A percentile compares a stretch with the other conserved stretches of the same genome.
phyloP scores from a whole-genome alignment of 306 rosid species.

The Comarum palustre region DNA sequence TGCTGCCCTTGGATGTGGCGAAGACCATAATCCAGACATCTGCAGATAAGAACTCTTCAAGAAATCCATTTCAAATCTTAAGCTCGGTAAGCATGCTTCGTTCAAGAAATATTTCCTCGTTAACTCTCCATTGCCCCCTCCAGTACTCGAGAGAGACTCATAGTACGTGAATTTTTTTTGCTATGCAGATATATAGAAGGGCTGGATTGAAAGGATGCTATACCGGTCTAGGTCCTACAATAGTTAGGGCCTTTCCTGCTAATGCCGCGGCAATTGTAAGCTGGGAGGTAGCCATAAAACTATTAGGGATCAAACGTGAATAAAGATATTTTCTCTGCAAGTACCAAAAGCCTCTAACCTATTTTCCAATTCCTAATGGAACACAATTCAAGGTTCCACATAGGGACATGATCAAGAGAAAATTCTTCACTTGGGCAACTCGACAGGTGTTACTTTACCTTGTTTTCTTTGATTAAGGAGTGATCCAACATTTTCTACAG shows the following conservation, averaged over 20 bases:
- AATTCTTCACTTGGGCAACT: background rate
- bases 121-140: background rate
- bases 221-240: constrained; percentile 81
- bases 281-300: constrained; percentile 88
- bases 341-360: background rate
- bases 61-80: constrained; percentile 74
- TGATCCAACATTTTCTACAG: background rate
- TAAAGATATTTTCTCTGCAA: constrained; percentile 29
- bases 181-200: constrained; percentile 54
- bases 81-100: constrained; percentile 44
- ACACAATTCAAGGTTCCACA: background rate
- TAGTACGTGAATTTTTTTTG: constrained; percentile 1
- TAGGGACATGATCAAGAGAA: constrained; percentile 2
- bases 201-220: constrained; percentile 84
- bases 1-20: constrained; percentile 89
- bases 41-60: constrained; percentile 43
- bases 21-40: constrained; percentile 89
- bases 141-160: background rate
- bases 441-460: background rate
- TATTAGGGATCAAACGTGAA: constrained; percentile 57
- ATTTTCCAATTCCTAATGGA: background rate
- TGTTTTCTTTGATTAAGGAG: background rate
- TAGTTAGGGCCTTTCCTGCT: constrained; percentile 85
- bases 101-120: too few relatives aligned
- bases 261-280: constrained; percentile 84